phyloP scores from a whole-genome alignment of 2,329 filamentous ascomycete genomes.

The Hirsutella rhossiliensis region DNA sequence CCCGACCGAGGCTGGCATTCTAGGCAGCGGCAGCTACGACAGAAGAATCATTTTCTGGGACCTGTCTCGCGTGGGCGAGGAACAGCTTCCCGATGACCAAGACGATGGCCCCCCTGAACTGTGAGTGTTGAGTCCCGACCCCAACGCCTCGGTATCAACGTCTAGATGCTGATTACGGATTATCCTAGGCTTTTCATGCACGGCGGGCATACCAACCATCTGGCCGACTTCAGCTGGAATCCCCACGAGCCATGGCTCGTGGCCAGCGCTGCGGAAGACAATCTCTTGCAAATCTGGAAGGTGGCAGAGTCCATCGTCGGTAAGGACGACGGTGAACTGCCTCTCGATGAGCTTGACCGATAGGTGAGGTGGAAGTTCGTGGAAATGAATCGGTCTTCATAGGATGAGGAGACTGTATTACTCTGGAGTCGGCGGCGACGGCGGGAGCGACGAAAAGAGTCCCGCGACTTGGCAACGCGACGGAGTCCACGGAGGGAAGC shows the following conservation, averaged over 20 bases:
- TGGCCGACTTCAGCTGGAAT: conserved; percentile 98
- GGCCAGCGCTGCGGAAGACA: conserved; percentile 91
- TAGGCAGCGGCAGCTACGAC: conserved; percentile 88
- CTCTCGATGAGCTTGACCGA: conserved; percentile 64
- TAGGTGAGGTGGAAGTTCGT: conserved; percentile 28
- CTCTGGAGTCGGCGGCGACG: conserved; percentile 10
- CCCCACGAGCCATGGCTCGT: conserved; percentile 94
- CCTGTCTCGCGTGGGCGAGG: conserved; percentile 78
- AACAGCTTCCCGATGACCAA: conserved; percentile 87
- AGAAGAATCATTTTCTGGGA: conserved; percentile 96
- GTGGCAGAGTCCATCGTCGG: conserved; percentile 72
- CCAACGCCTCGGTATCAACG: not conserved
- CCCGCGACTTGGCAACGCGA: not conserved
- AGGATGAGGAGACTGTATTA: conserved; percentile 2
- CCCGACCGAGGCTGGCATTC: conserved; percentile 74
- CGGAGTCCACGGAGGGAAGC: too few relatives aligned
- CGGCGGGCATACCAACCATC: conserved; percentile 91
- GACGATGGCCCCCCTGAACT: conserved; percentile 93
- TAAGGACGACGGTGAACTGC: conserved; percentile 62
- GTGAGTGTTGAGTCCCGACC: conserved; percentile 38
- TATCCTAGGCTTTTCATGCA: conserved; percentile 80
- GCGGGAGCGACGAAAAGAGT: conserved; percentile 2
- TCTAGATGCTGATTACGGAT: conserved; percentile 9
- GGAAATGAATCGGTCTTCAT: conserved; percentile 11
- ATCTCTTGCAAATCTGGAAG: conserved; percentile 91